Percentiles rank a stretch among this genome's conserved stretches.
phyloP scores from a whole-genome alignment of 768 basidiomycete species.

The Panellus pusillus region DNA sequence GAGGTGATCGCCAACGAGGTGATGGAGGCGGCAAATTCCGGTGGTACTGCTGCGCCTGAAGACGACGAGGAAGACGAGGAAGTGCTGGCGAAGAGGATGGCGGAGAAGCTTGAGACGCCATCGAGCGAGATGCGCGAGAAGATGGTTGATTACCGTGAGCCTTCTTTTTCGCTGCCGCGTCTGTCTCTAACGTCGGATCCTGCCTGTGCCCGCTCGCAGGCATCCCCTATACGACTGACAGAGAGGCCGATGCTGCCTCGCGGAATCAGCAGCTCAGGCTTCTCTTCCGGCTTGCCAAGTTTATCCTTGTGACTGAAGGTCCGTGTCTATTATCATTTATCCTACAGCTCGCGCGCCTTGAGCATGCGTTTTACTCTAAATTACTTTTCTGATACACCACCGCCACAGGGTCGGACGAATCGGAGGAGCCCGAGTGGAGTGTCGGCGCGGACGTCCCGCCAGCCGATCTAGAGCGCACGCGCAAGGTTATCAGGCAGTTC shows the following conservation, averaged over 20 bases:
- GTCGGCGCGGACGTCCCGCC: constrained; percentile 75
- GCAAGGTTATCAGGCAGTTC: constrained; percentile 82
- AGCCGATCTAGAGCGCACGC: constrained; percentile 62
- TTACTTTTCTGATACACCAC: constrained; percentile 34
- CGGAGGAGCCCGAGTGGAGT: constrained; percentile 60
- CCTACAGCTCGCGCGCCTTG: neutral
- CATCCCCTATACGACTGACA: constrained; percentile 73
- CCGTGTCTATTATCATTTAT: constrained; percentile 16
- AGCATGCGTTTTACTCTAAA: too few relatives aligned
- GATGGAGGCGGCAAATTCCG: constrained; percentile 6
- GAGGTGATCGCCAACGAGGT: constrained; percentile 5
- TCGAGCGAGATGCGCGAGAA: constrained; percentile 13
- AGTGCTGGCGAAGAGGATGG: constrained; percentile 16
- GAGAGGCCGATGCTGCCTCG: constrained; percentile 74
- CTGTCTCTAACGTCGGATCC: neutral
- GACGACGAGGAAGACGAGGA: constrained; percentile 17
- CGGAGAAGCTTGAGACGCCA: constrained; percentile 16
- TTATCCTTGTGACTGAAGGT: constrained; percentile 70
- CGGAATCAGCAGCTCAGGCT: constrained; percentile 81
- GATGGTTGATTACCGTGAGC: constrained; percentile 15
- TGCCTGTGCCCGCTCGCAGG: constrained; percentile 41
- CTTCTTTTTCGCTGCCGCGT: constrained; percentile 49
- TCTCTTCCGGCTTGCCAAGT: constrained; percentile 77
- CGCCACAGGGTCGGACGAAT: constrained; percentile 32
- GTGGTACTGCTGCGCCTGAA: neutral